Evolutionary conservation across 192 early-diverging fungal genomes (phyloP), one percentile per base, ranked within the genome.

Genomic region (Gamsiella multidivaricata): DNA sequence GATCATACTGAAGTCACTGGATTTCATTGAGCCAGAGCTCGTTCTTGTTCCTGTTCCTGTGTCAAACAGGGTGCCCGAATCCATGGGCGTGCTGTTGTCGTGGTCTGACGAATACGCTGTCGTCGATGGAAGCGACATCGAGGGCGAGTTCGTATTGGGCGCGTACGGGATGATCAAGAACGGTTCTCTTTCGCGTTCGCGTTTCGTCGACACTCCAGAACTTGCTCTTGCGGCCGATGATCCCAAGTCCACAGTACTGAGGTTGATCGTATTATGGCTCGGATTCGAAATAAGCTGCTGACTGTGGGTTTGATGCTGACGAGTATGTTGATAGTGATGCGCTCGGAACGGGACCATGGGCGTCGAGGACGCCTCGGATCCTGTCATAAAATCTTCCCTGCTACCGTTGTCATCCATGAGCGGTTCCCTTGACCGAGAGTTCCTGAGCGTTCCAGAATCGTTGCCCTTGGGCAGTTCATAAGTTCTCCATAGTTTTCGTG

Each of bases 81-180:
- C 17, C 28, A 18, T 45, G 6, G 57, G 46, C 9, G 0, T 33
- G 26, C n/a, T 23, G 17, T 36, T 34, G 47, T 18, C 36, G 17
- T 23, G 25, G 36, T 29, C 47, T 33, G 59, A 47, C 6, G 37
- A 23, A 26, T 15, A 50, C 8, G 12, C 22, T 9, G n/a, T 15
- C 15, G 8, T 50, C 3, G 47, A 50, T 15, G 23, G 9, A 23
- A 22, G 15, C 1, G 39, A 7, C 39, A 14, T 14, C 9, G 10
- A 18, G 45, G n/a, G 5, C 10, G 45, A 9, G 45, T 18, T 18
- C 4, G 9, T 3, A 22, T 34, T 22, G 8, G 60, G 60, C 0
- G 47, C 33, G 15, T 51, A 62, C 3, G 60, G 60, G 36, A 50
- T 36, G 34, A 62, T 51, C 46, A 62, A 25, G 29, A 62, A 62